A percentile compares a stretch with the other conserved stretches of the same genome.
phyloP scores from a whole-genome alignment of 306 rosid genomes.

The Datisca glomerata region DNA sequence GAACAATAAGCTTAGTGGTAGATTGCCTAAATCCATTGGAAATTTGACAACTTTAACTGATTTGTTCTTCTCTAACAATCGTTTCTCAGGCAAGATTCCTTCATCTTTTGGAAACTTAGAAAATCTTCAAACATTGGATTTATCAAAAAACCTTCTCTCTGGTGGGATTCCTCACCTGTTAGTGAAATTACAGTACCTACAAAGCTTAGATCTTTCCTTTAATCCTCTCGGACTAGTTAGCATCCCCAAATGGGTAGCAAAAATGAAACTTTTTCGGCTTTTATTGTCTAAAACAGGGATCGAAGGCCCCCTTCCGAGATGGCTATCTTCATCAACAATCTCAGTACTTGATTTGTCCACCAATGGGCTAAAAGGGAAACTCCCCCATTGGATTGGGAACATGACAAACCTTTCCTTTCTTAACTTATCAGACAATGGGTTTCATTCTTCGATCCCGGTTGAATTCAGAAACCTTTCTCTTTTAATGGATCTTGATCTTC shows the following conservation, averaged over 20 bases:
- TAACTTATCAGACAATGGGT: slow-evolving; percentile 38
- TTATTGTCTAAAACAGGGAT: slow-evolving; percentile 36
- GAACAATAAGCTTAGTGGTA: slow-evolving; percentile 39
- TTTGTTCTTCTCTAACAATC: slow-evolving; percentile 37
- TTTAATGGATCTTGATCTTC: slow-evolving; percentile 43
- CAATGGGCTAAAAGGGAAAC: slow-evolving; percentile 28
- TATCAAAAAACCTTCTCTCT: slow-evolving; percentile 24
- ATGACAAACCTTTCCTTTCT: slow-evolving; percentile 43
- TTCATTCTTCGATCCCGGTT: slow-evolving; percentile 32
- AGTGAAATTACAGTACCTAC: slow-evolving; percentile 22
- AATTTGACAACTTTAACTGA: slow-evolving; percentile 28
- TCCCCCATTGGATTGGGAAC: slow-evolving; percentile 58
- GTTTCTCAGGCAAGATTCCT: slow-evolving; percentile 37
- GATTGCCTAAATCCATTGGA: slow-evolving; percentile 39
- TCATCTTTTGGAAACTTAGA: slow-evolving; percentile 31
- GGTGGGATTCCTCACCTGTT: slow-evolving; percentile 37
- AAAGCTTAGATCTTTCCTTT: slow-evolving; percentile 35
- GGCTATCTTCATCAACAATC: slow-evolving; percentile 39
- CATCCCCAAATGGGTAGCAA: slow-evolving; percentile 35
- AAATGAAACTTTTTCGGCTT: slow-evolving; percentile 32
- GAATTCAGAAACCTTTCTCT: slow-evolving; percentile 28
- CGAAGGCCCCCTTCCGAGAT: slow-evolving; percentile 29
- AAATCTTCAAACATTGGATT: slow-evolving; percentile 28
- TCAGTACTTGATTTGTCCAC: slow-evolving; percentile 39
- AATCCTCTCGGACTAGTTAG: slow-evolving; percentile 31